A percentile compares a stretch with the other conserved stretches of the same genome.
Conservation (phyloP, 2,329 filamentous ascomycete genomes). For the Pochonia chlamydosporia region DNA sequence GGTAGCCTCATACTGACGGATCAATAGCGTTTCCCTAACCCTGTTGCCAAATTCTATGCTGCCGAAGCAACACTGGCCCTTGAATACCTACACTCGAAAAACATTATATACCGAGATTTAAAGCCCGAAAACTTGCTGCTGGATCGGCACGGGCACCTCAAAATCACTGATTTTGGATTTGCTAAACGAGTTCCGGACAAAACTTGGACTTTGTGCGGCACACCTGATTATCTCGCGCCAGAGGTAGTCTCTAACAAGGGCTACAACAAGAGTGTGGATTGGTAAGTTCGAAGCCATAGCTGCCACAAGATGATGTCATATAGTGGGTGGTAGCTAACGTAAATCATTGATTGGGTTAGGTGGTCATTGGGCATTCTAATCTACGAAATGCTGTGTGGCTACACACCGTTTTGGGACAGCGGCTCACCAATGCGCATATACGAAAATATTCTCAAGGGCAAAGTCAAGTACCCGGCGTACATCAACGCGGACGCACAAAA, state of each 20-base stretch:
- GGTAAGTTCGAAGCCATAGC: slow-evolving; percentile 59
- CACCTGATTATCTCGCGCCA: slow-evolving; percentile 92
- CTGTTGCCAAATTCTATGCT: slow-evolving; percentile 98
- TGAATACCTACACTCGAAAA: slow-evolving; percentile 88
- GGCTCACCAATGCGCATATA: slow-evolving; percentile 99
- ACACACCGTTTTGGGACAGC: slow-evolving; percentile 98
- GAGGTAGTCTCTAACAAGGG: slow-evolving; percentile 99
- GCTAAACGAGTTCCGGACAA: slow-evolving; percentile 98
- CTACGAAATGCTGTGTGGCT: slow-evolving; percentile 99
- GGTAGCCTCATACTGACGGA: not conserved
- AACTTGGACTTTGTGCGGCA: slow-evolving; percentile 97
- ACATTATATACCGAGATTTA: slow-evolving; percentile 96
- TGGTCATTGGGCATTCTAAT: slow-evolving; percentile 98
- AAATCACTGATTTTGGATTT: slow-evolving; percentile 98
- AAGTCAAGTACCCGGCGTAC: slow-evolving; percentile 94
- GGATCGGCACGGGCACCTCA: slow-evolving; percentile 88
- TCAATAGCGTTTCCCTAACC: slow-evolving; percentile 89
- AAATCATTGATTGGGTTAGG: too few species aligned
- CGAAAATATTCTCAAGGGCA: slow-evolving; percentile 94
- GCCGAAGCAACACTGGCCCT: slow-evolving; percentile 93
- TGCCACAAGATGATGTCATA: not conserved
- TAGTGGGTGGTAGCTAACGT: too few species aligned
- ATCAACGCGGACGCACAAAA: slow-evolving; percentile 93
- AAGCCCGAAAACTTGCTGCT: slow-evolving; percentile 93
- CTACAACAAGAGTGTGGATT: slow-evolving; percentile 99